phyloP scores from a whole-genome alignment of 371 early-diverging fungal genomes.

The Amoeboaphelidium protococcarum region DNA sequence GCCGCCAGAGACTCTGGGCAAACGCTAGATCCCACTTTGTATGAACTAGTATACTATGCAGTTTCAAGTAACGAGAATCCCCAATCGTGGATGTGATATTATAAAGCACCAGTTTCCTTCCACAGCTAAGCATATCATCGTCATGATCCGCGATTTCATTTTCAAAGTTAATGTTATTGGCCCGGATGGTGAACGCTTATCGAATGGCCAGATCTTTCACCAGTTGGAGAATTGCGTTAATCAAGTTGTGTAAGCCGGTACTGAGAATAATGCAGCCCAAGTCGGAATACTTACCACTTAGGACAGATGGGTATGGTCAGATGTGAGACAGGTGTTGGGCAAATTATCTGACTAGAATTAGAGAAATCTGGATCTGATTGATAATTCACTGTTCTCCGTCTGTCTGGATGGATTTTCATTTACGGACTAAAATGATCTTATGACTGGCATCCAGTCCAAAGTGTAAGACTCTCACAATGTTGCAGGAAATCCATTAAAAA shows the following conservation, averaged over 20 bases:
- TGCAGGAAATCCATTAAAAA: no score
- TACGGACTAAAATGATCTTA: no score
- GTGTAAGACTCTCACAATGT: no score
- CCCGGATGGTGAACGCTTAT: constrained; percentile 14
- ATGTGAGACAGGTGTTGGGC: constrained; percentile 9
- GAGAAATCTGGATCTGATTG: constrained; percentile 21
- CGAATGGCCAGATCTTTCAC: constrained; percentile 12
- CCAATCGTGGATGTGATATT: constrained; percentile 19
- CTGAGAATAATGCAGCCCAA: constrained; percentile 17
- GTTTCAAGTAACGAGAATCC: constrained; percentile 52
- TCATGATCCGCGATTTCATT: constrained; percentile 43
- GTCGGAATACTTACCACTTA: constrained; percentile 52
- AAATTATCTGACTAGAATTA: constrained; percentile 15
- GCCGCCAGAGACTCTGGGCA: constrained; percentile 24
- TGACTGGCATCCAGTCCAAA: no score
- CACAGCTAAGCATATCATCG: constrained; percentile 29
- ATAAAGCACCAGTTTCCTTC: constrained; percentile 16
- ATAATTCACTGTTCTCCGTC: constrained; percentile 39
- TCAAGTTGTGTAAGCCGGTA: constrained; percentile 10
- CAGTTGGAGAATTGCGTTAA: constrained; percentile 6
- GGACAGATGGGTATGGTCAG: constrained; percentile 57
- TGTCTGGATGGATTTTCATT: constrained; percentile 33
- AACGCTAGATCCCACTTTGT: constrained; percentile 21
- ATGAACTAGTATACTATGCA: constrained; percentile 61
- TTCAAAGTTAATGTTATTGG: constrained; percentile 38